These are phyloP conservation scores for Domatiomyces globalis DNA, from an alignment of 2,329 filamentous ascomycete genomes.

Conservation along the genomic window DNA sequence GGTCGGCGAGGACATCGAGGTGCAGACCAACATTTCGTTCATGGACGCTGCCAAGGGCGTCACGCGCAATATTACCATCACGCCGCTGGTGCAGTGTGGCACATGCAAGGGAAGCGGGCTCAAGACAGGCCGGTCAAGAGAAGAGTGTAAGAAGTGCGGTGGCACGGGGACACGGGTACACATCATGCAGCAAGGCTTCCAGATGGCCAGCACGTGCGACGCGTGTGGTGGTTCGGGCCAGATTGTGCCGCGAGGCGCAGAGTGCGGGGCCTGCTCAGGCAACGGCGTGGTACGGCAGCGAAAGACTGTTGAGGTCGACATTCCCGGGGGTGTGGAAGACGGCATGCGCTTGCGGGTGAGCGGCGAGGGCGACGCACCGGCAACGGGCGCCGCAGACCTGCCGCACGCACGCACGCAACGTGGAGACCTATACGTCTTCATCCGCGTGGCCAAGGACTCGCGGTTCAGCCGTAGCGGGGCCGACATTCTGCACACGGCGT, in stretches of 20 bases:
- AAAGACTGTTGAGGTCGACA: slow-evolving; percentile 75
- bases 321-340: slow-evolving; percentile 89
- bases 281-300: slow-evolving; percentile 72
- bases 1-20: slow-evolving; percentile 92
- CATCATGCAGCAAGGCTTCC: slow-evolving; percentile 83
- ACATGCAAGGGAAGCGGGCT: slow-evolving; percentile 73
- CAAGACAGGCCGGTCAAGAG: slow-evolving; percentile 62
- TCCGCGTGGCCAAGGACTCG: slow-evolving; percentile 75
- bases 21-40: slow-evolving; percentile 84
- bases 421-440: slow-evolving; percentile 83
- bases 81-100: slow-evolving; percentile 64
- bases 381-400: slow-evolving; percentile 55
- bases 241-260: slow-evolving; percentile 60
- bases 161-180: slow-evolving; percentile 79
- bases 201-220: slow-evolving; percentile 82
- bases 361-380: slow-evolving; percentile 74
- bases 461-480: slow-evolving; percentile 80
- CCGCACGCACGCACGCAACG: slow-evolving; percentile 51
- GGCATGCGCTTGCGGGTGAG: slow-evolving; percentile 80
- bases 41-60: slow-evolving; percentile 91
- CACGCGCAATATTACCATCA: slow-evolving; percentile 74
- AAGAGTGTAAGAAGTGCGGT: slow-evolving; percentile 64
- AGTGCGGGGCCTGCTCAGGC: slow-evolving; percentile 67
- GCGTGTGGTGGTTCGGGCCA: slow-evolving; percentile 67
- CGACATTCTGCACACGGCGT: slow-evolving; percentile 84